Conservation (phyloP, 192 early-diverging fungal species). For the Coemansia umbellata region DNA sequence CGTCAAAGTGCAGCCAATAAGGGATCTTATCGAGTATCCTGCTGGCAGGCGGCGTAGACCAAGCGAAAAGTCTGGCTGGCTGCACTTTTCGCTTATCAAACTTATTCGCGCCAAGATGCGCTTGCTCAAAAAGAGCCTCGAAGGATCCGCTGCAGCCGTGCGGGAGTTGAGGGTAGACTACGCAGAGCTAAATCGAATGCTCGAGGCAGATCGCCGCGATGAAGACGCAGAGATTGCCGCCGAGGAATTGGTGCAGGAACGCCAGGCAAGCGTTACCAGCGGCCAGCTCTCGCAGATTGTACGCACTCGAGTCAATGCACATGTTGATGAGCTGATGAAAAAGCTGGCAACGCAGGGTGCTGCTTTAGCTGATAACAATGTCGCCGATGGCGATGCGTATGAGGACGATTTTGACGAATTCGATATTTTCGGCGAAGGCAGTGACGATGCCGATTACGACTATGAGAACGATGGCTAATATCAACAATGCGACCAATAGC, state of each 20-base stretch:
- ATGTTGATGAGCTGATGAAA: conserved; percentile 33
- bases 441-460: conserved; percentile 4
- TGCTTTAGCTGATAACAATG: not conserved
- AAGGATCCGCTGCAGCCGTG: not conserved
- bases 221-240: conserved; percentile 10
- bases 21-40: conserved; percentile 26
- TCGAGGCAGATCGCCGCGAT: conserved; percentile 10
- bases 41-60: conserved; percentile 17
- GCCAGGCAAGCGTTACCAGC: conserved; percentile 2
- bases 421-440: conserved; percentile 24
- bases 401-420: conserved; percentile 20
- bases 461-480: too few relatives aligned
- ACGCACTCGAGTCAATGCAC: conserved; percentile 20
- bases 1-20: conserved; percentile 16
- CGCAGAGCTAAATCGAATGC: conserved; percentile 15
- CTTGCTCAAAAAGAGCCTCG: conserved; percentile 2
- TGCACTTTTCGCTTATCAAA: conserved; percentile 18
- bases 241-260: conserved; percentile 11
- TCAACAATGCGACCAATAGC: too few relatives aligned
- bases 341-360: conserved; percentile 14
- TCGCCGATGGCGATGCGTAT: too few relatives aligned
- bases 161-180: conserved; percentile 17
- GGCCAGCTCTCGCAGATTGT: conserved; percentile 20
- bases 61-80: conserved; percentile 42
- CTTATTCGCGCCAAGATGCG: conserved; percentile 21